Percentiles rank a stretch among this genome's conserved stretches.
Conservation (phyloP, 2,329 filamentous ascomycete species). For the Xylaria digitata region DNA sequence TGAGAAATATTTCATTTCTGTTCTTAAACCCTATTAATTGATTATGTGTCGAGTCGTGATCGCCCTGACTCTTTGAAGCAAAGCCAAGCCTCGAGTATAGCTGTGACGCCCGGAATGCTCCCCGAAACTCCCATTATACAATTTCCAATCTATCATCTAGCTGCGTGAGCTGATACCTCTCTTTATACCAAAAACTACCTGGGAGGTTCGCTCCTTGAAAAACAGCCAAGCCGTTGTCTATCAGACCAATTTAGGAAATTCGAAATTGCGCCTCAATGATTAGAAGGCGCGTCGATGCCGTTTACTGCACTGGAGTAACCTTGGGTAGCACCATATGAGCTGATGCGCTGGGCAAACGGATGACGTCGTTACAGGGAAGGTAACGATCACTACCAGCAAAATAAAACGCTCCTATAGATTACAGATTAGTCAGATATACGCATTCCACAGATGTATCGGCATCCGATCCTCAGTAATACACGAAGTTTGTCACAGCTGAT, state of each 20-base stretch:
- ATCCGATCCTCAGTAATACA: constrained; percentile 16
- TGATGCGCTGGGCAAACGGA: constrained; percentile 23
- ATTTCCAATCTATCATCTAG: constrained; percentile 12
- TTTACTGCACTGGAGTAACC: constrained; percentile 28
- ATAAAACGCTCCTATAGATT: constrained; percentile 32
- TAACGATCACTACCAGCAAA: constrained; percentile 31
- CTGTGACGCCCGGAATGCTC: constrained; percentile 5
- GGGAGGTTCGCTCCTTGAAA: not conserved
- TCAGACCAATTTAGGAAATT: not conserved
- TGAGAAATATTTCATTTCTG: constrained; percentile 28
- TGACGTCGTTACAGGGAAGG: constrained; percentile 34
- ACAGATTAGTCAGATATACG: constrained; percentile 24
- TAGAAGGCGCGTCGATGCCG: constrained; percentile 2
- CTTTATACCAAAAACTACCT: constrained; percentile 3
- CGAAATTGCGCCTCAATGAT: not conserved
- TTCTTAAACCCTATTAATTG: constrained; percentile 6
- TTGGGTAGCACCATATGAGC: constrained; percentile 15
- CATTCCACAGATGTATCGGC: constrained; percentile 7
- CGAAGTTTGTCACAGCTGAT: constrained; percentile 5
- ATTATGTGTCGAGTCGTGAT: constrained; percentile 3
- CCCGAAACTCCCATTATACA: constrained; percentile 8
- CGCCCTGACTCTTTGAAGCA: constrained; percentile 1
- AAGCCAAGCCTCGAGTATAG: constrained; percentile 2
- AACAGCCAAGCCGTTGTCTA: constrained; percentile 4
- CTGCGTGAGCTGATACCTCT: constrained; percentile 4